Base-by-base conservation (phyloP, 768 basidiomycete genomes). In the Myochromella boudieri region DNA sequence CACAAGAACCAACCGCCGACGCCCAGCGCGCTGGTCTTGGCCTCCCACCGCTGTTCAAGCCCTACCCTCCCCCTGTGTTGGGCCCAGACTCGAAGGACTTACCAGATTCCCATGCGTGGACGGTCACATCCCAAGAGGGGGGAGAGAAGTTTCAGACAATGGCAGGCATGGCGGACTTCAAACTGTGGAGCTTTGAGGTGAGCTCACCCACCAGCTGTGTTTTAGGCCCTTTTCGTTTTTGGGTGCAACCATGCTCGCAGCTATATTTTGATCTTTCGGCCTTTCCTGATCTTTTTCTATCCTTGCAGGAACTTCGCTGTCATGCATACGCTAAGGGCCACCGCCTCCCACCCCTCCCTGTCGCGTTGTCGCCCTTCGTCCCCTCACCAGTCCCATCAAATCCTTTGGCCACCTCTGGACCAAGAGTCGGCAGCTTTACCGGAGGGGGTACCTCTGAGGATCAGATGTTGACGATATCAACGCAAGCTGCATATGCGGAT, bases 21-120 rank as follows among this genome's bases (percentile, higher is more conserved):
- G 55, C 46, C n/a, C 68, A 69, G 28, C 76, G 82, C 7, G 51
- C 61, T 9, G 67, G 75, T 0, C 58, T 79, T 17, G 69, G 72
- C 26, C 68, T 84, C 0, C 72, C 78, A 0, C 76, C 75, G 0
- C 62, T 77, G 14, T 84, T 84, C 59, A 65, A 75, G 24, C 80
- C 83, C 20, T 55, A 55, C 21, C 14, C 54, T 10, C 9, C 14
- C 64, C 15, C 56, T 60, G 55, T 56, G 20, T 42, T 66, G 32
- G 60, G 59, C 18, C 61, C 56, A 42, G 17, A 55, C 42, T 49
- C 56, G 12, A 34, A 52, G 4, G 42, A 54, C 44, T 51, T 67
- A 14, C 63, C 59, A 3, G 32, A 34, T 8, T 54, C 58, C 31
- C 58, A 63, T 45, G 59, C 54, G 37, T 60, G 60, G 47, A 26